A percentile compares a stretch with the other conserved stretches of the same genome.
Conservation (phyloP, 192 early-diverging fungal genomes). For the Pilobolus umbonatus region DNA sequence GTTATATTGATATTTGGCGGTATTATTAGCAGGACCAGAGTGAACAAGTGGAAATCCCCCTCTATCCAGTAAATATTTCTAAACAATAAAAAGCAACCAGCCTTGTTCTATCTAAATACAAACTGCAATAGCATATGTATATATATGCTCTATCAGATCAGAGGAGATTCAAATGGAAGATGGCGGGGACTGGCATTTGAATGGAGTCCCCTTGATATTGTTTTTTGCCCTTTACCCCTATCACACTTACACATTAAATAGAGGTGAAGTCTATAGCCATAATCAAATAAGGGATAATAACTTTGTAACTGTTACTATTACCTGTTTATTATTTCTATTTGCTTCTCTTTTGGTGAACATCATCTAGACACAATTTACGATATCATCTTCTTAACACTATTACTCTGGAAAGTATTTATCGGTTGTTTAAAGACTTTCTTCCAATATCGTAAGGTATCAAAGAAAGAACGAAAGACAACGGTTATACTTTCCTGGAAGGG, state of each 20-base stretch:
- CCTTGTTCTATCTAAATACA: no score
- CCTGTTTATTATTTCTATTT: no score
- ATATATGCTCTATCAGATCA: no score
- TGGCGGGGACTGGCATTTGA: neutral
- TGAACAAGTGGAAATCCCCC: conserved; percentile 21
- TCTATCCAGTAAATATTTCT: no score
- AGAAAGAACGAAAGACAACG: conserved; percentile 17
- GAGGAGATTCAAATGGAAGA: neutral
- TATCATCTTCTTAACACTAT: conserved; percentile 3
- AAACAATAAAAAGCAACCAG: neutral
- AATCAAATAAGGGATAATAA: no score
- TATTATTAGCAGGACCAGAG: conserved; percentile 1
- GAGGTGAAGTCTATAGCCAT: no score
- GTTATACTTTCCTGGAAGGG: conserved; percentile 22
- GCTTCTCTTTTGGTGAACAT: no score
- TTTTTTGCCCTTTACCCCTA: no score
- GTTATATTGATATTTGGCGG: conserved; percentile 5
- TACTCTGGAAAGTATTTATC: conserved; percentile 19
- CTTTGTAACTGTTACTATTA: no score
- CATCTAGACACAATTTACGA: no score
- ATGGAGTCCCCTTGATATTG: neutral
- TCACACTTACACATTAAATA: no score
- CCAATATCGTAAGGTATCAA: conserved; percentile 13
- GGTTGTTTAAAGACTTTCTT: conserved; percentile 18
- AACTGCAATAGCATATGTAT: no score